A percentile compares a stretch with the other conserved stretches of the same genome.
Conservation (phyloP, 768 basidiomycete genomes). For the Boletus tylopilopsis region DNA sequence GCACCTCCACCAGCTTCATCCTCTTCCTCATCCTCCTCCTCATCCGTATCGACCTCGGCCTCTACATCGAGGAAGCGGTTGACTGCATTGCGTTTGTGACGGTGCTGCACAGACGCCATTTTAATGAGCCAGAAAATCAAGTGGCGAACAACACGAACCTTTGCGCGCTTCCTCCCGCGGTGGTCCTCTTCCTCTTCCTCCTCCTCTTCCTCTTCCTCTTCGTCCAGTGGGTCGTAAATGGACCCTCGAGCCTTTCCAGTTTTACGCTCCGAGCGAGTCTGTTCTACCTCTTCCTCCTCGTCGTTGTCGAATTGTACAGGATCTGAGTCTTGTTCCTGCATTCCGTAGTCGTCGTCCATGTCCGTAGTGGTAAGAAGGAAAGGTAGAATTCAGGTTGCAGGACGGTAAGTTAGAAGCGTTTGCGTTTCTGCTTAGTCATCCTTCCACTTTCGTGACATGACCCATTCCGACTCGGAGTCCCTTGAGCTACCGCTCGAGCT, state of each 20-base stretch:
- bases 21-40: conserved; percentile 90
- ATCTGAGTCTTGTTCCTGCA: conserved; percentile 29
- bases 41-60: conserved; percentile 95
- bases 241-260: conserved; percentile 27
- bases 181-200: conserved; percentile 48
- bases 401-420: neutral
- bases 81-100: conserved; percentile 59
- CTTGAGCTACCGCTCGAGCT: conserved; percentile 65
- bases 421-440: conserved; percentile 23
- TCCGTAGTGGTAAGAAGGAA: conserved; percentile 25
- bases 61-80: conserved; percentile 94
- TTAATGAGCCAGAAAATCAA: conserved; percentile 5
- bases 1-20: conserved; percentile 62
- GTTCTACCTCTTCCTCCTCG: conserved; percentile 37
- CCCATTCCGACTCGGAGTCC: too few species aligned
- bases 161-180: conserved; percentile 55
- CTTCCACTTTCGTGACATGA: conserved; percentile 26
- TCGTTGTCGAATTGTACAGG: conserved; percentile 33
- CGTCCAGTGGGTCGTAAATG: conserved; percentile 36
- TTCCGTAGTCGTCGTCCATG: conserved; percentile 33
- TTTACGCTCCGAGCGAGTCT: conserved; percentile 17
- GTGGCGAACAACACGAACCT: conserved; percentile 38
- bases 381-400: conserved; percentile 1
- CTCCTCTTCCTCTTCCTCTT: conserved; percentile 55
- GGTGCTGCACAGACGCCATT: conserved; percentile 39